Conservation (phyloP, 345 rosid genomes). For the Angophora floribunda region DNA sequence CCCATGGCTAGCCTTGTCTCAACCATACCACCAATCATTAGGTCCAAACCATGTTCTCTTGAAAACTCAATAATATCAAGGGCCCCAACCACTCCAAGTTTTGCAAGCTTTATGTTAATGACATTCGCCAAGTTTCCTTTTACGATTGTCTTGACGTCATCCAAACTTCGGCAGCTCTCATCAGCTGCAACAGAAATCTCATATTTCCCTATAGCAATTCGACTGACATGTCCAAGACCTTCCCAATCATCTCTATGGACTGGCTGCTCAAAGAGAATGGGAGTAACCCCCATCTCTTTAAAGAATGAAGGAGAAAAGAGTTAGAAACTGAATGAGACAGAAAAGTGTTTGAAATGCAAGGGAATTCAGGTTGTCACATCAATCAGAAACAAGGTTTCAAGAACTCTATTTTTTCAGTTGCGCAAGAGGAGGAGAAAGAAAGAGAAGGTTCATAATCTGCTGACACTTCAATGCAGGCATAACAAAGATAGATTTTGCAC, state of each 20-base stretch:
- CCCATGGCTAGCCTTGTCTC: conserved; percentile 96
- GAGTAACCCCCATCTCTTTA: conserved; percentile 79
- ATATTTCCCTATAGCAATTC: conserved; percentile 44
- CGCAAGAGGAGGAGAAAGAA: not conserved
- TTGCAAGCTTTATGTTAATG: conserved; percentile 83
- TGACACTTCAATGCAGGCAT: not conserved
- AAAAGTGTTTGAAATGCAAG: not conserved
- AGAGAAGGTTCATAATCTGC: not conserved
- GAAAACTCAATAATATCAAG: conserved; percentile 69
- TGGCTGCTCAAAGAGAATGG: conserved; percentile 89
- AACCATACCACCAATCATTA: conserved; percentile 96
- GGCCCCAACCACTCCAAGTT: conserved; percentile 71
- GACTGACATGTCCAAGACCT: conserved; percentile 77
- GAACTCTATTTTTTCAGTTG: not conserved
- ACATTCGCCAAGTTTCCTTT: conserved; percentile 54
- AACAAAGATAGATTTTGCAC: not conserved
- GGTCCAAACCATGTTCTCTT: conserved; percentile 50
- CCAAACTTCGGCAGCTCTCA: conserved; percentile 75
- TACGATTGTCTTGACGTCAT: conserved; percentile 62
- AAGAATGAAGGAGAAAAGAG: not conserved
- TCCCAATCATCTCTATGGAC: conserved; percentile 92
- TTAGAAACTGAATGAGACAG: not conserved
- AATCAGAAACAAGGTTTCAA: not conserved
- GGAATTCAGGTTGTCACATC: not conserved
- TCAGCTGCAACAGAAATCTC: conserved; percentile 90